Percentiles rank a stretch among this genome's conserved stretches.
These are phyloP conservation scores for Nannizzia gypsea DNA, from an alignment of 2,329 filamentous ascomycete genomes.

Conservation along the genomic window DNA sequence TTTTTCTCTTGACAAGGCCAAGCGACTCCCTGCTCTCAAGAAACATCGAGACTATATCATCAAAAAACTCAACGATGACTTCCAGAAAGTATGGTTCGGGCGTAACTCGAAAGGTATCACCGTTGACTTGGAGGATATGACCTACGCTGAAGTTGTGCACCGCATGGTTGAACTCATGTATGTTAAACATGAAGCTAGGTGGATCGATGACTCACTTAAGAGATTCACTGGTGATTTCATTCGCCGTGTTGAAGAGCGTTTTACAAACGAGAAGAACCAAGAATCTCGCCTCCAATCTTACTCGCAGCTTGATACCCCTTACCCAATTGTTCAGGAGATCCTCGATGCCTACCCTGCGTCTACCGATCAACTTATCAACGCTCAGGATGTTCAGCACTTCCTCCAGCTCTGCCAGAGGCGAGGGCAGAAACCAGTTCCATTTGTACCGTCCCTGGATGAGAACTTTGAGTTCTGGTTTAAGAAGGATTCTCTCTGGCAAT, in stretches of 20 bases:
- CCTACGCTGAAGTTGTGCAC: slow-evolving; percentile 74
- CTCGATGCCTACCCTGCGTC: slow-evolving; percentile 75
- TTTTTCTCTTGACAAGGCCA: slow-evolving; percentile 90
- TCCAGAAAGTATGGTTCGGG: slow-evolving; percentile 95
- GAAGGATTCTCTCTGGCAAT: slow-evolving; percentile 99
- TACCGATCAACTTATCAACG: slow-evolving; percentile 85
- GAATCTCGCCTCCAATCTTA: slow-evolving; percentile 82
- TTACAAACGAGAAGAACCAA: slow-evolving; percentile 60
- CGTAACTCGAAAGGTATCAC: slow-evolving; percentile 67
- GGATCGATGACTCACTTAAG: slow-evolving; percentile 78
- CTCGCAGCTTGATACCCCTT: slow-evolving; percentile 74
- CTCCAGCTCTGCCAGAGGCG: slow-evolving; percentile 81
- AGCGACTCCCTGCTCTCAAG: slow-evolving; percentile 75
- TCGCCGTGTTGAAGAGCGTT: slow-evolving; percentile 90
- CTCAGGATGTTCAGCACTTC: slow-evolving; percentile 97
- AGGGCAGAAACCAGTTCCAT: slow-evolving; percentile 91
- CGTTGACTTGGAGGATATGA: slow-evolving; percentile 91
- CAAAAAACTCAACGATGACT: slow-evolving; percentile 89
- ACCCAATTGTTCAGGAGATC: slow-evolving; percentile 63
- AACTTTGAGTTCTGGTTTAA: slow-evolving; percentile 99
- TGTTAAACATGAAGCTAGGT: slow-evolving; percentile 77
- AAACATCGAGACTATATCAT: slow-evolving; percentile 87
- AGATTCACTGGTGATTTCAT: slow-evolving; percentile 90
- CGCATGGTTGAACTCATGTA: slow-evolving; percentile 85
- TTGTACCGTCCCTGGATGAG: slow-evolving; percentile 88